Evolutionary conservation across 805 yeast genomes (phyloP), one percentile per base, ranked within the genome.

Genomic region (Cyberlindnera japonica): DNA sequence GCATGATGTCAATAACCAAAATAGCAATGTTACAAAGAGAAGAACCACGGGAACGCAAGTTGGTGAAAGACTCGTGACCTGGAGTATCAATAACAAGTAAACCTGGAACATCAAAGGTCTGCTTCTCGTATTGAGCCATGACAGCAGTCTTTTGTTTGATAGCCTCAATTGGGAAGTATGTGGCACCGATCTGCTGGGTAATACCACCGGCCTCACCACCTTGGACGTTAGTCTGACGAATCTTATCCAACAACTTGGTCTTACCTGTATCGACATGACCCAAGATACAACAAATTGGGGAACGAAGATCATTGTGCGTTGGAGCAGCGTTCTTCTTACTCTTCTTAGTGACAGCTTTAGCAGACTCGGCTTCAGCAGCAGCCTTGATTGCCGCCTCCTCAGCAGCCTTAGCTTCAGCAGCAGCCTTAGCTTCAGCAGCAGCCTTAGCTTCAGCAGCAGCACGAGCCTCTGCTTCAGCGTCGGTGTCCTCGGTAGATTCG

Each of bases 121-220:
- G 81, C 59, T 85, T 84, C 63, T 87, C 96, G 61, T 80, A 84
- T 49, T 79, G 72, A 42, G 85, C 78, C 97, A 93, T 91, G 37
- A 84, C 95, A 33, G 79, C 83, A 20, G 98, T 93, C 71, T 93
- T 93, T 59, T 80, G 80, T 65, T 82, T 81, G 58, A 93, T 87
- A 31, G 97, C 89, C 22, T 84, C 95, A 53, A 93, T 89, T 47
- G 99, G 99, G 87, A 93, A 93, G 65, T 93, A 93, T 17, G 99
- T 93, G 41, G 99, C 99, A 79, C 99, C 99, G 62, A 93, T 93
- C 70, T 93, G 99, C 76, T 93, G 99, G 50, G 99, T 93, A 64
- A 93, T 93, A 73, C 99, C 99, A 73, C 99, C 99, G 41, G 99
- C 99, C 72, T 93, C 99, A 61, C 99, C 99, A 64, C 97, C 99